Conservation (phyloP, 495 filamentous ascomycete species). For the Venustampulla echinocandica region DNA sequence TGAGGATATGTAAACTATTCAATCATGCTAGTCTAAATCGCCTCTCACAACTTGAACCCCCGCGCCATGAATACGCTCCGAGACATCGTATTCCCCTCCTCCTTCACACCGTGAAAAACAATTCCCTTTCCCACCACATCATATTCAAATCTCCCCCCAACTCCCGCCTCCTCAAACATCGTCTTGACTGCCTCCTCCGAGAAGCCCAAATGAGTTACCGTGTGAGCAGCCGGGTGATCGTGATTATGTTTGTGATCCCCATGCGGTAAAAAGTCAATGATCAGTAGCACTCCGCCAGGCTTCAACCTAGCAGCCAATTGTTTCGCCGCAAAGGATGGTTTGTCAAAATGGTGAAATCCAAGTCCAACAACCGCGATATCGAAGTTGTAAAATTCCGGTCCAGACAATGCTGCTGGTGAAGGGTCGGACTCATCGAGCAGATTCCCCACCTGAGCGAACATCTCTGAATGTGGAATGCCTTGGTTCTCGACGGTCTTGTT, state of each 20-base stretch:
- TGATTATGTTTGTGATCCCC: neutral
- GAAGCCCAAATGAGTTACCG: constrained; percentile 21
- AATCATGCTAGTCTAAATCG: too few relatives aligned
- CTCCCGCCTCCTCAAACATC: constrained; percentile 20
- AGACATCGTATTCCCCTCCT: constrained; percentile 5
- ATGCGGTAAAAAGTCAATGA: constrained; percentile 26
- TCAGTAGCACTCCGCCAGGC: constrained; percentile 28
- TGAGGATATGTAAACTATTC: too few relatives aligned
- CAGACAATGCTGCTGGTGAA: constrained; percentile 4
- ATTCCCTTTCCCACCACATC: constrained; percentile 18
- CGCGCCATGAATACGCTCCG: constrained; percentile 23
- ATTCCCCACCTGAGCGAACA: constrained; percentile 21
- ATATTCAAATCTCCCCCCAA: constrained; percentile 13
- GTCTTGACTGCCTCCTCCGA: constrained; percentile 14
- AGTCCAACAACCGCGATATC: constrained; percentile 23
- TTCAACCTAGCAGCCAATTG: constrained; percentile 34
- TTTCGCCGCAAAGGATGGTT: constrained; percentile 15
- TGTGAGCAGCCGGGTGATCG: constrained; percentile 11
- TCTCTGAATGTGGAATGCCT: constrained; percentile 20
- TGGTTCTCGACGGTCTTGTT: constrained; percentile 18
- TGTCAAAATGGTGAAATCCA: constrained; percentile 23
- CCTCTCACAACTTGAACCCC: constrained; percentile 16
- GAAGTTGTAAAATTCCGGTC: constrained; percentile 17
- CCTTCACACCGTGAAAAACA: constrained; percentile 11
- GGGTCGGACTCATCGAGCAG: constrained; percentile 12